Base-by-base conservation (phyloP, 1,139 yeast genomes). In the Tardiomyces depauwii region DNA sequence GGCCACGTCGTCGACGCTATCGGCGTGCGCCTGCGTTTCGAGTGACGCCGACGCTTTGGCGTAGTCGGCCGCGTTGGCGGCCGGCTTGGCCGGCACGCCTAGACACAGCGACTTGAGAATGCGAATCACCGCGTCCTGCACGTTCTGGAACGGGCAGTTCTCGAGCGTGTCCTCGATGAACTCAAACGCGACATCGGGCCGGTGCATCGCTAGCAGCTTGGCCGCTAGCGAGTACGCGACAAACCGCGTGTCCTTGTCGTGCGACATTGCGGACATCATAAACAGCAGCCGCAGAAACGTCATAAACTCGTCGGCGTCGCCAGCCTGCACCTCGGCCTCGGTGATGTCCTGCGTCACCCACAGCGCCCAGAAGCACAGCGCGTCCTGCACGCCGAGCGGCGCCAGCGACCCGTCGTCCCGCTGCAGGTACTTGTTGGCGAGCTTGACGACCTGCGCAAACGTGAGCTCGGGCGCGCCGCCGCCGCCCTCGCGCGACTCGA, bases 151-250 rank as follows among this genome's bases (percentile, higher is more conserved):
- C 1, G 95, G 94, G 58, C 94, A 85, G 47, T 75, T 70, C 33
- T 70, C 66, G 48, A 89, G 68, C 0, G 91, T 74, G 58, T 85
- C 91, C 39, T 71, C 58, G 18, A 86, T 67, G 56, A 82, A 85
- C 4, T 68, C 70, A 61, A 77, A 84, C 1, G 84, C 67, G 13
- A 71, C 66, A 2, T 67, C 66, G 49, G 82, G 86, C 0, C 80
- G 76, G 39, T 80, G 64, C 33, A 74, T 59, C 2, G 81, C 72
- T 52, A 88, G 53, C 11, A 65, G 46, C 40, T 65, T 58, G 18
- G 65, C 61, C 7, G 61, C 53, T 4, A 66, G 51, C 6, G 67
- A 57, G 45, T 58, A 61, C 21, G 56, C 56, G 30, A 62, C 47
- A 42, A 53, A 54, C 40, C 66, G 49, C 41, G 55, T 48, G 19